A percentile compares a stretch with the other conserved stretches of the same genome.
Conservation (phyloP, 116 monocot genomes). For the Trichopus zeylanicus region DNA sequence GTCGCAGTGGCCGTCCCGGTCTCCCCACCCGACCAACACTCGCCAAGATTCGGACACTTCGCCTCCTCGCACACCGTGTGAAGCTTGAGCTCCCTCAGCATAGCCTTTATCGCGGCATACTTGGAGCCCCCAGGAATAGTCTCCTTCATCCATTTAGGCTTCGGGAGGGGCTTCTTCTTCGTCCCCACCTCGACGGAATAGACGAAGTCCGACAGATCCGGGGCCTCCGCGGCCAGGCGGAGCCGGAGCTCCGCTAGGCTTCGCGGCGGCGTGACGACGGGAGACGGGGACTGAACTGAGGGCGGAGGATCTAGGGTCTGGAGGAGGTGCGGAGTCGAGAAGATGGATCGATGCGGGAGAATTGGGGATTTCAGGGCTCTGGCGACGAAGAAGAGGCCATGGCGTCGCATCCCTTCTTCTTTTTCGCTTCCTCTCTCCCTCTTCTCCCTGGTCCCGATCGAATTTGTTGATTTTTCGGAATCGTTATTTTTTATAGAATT, state of each 20-base stretch:
- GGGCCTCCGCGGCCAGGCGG: slow-evolving; percentile 55
- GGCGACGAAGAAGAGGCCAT: slow-evolving; percentile 22
- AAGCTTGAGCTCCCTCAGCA: slow-evolving; percentile 76
- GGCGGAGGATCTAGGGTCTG: slow-evolving; percentile 9
- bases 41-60: slow-evolving; percentile 79
- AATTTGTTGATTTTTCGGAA: no score
- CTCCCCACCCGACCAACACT: slow-evolving; percentile 98
- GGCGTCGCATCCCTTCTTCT: slow-evolving; percentile 21
- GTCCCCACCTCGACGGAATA: slow-evolving; percentile 93
- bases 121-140: slow-evolving; percentile 72
- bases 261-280: slow-evolving; percentile 20
- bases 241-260: slow-evolving; percentile 65
- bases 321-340: slow-evolving; percentile 7
- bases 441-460: no score
- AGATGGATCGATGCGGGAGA: slow-evolving; percentile 9
- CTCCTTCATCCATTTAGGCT: slow-evolving; percentile 96
- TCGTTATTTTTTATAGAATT: no score
- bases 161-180: slow-evolving; percentile 76
- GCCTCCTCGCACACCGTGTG: slow-evolving; percentile 99
- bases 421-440: background rate
- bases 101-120: slow-evolving; percentile 86
- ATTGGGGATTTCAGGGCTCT: slow-evolving; percentile 14
- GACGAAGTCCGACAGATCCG: slow-evolving; percentile 57
- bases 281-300: slow-evolving; percentile 5
- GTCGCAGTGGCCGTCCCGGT: slow-evolving; percentile 95